Percentiles rank a stretch among this genome's conserved stretches.
phyloP scores from a whole-genome alignment of 2,329 filamentous ascomycete species.

The Hypoxylon sp. region DNA sequence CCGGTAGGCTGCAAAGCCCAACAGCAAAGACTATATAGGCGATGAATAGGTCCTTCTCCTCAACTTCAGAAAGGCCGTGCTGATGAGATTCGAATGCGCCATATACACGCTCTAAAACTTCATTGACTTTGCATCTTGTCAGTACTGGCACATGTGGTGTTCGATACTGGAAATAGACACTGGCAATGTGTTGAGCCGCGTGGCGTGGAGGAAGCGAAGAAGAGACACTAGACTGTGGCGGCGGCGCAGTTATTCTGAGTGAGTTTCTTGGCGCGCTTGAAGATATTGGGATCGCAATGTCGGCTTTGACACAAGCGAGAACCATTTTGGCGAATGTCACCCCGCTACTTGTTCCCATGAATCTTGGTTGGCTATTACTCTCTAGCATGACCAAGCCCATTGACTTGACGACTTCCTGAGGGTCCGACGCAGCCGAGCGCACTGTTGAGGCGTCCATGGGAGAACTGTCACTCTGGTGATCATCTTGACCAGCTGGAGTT shows the following conservation, averaged over 20 bases:
- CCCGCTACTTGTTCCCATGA: slow-evolving; percentile 54
- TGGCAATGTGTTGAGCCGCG: slow-evolving; percentile 54
- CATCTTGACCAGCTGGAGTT: slow-evolving; percentile 18
- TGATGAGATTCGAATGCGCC: slow-evolving; percentile 25
- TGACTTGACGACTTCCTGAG: slow-evolving; percentile 43
- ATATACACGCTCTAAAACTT: slow-evolving; percentile 52
- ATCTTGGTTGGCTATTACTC: slow-evolving; percentile 50
- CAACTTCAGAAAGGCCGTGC: slow-evolving; percentile 24
- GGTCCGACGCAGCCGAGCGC: slow-evolving; percentile 34
- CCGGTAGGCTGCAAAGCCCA: slow-evolving; percentile 51
- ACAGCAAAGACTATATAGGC: slow-evolving; percentile 56
- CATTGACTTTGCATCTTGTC: slow-evolving; percentile 47
- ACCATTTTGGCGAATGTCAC: slow-evolving; percentile 55
- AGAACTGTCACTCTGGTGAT: slow-evolving; percentile 25
- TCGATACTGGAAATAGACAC: slow-evolving; percentile 55
- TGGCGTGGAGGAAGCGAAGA: slow-evolving; percentile 54
- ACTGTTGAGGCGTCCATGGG: slow-evolving; percentile 30
- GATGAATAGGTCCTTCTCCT: slow-evolving; percentile 52
- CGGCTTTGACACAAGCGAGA: slow-evolving; percentile 52
- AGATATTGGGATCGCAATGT: slow-evolving; percentile 22
- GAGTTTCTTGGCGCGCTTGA: slow-evolving; percentile 21
- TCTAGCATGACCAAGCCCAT: slow-evolving; percentile 47
- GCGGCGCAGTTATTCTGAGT: slow-evolving; percentile 16
- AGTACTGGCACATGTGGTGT: slow-evolving; percentile 55
- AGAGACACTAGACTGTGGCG: slow-evolving; percentile 18